Base-by-base conservation (phyloP, 495 filamentous ascomycete species). In the Lindgomyces ingoldianus region DNA sequence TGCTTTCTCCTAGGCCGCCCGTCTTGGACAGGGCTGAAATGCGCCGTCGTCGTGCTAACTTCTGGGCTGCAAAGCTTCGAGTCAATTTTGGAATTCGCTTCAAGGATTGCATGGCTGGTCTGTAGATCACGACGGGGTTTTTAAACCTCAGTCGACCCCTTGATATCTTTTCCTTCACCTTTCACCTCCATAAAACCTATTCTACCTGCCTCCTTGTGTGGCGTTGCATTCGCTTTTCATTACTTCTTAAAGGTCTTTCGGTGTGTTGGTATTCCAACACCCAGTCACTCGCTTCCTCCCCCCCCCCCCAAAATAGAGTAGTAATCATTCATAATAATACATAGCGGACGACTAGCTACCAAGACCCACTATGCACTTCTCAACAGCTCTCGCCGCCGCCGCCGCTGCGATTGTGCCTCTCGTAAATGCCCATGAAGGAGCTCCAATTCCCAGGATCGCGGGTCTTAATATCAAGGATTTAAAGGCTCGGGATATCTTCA, bases 301-400 rank as follows among this genome's bases (percentile, higher is more conserved):
- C 16, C 14, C 29, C 19, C 22, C 3, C 39, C 18, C 19, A 11
- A 46, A 29, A 42, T 25, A 41, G 11, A 41, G 26, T 49, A 49
- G 44, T 45, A n/a, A n/a, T 51, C 25, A 18, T 9, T 30, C 19
- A 21, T 56, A 51, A 33, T 56, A 47, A 27, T 53, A 57, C 48
- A 57, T 14, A 8, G 22, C 22, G 21, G 33, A 47, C 16, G 27
- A 14, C 36, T 4, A 24, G 21, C 48, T 18, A 60, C 51, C 11
- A n/a, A n/a, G n/a, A n/a, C n/a, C 54, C 49, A 44, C 1, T n/a
- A 69, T 69, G 66, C 46, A 69, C 46, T 52, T 69, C 61, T 51
- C 60, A 29, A 57, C 56, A 21, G 44, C 60, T 44, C 21, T 64
- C 9, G 59, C 54, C n/a, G 65, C 52, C 24, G 56, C 44, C 21